Evolutionary conservation across 768 basidiomycete genomes (phyloP).

Genomic region (Rhodotorula graminis): DNA sequence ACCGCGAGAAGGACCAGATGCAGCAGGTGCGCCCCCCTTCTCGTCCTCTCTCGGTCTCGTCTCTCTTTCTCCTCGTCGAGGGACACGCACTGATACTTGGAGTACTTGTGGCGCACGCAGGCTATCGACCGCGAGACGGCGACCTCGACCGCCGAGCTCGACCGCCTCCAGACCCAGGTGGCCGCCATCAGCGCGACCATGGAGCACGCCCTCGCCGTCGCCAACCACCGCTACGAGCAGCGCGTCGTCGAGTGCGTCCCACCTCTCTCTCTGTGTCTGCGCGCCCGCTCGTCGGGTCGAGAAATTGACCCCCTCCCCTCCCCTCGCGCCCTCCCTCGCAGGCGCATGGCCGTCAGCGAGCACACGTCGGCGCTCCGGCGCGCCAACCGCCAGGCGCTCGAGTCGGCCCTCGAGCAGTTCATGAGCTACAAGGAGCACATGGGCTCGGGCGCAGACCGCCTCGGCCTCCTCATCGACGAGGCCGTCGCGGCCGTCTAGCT

Average conservation of each 20-base stretch:
- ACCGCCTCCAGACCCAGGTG: conserved; percentile 33
- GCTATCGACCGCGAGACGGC: conserved; percentile 33
- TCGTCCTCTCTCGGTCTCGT: background rate
- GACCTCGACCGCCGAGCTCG: conserved; percentile 35
- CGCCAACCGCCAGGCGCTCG: conserved; percentile 36
- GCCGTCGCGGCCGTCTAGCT: background rate
- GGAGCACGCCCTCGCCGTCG: conserved; percentile 27
- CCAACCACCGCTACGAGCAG: conserved; percentile 39
- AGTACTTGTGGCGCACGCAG: conserved; percentile 11
- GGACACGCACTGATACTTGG: too few species aligned
- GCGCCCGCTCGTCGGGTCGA: too few species aligned
- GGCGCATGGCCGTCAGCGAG: conserved; percentile 13
- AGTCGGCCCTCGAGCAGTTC: conserved; percentile 36
- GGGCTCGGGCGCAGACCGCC: conserved; percentile 8
- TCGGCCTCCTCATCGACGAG: conserved; percentile 10
- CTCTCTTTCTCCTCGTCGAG: too few species aligned
- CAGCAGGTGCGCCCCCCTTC: conserved; percentile 60
- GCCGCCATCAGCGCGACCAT: conserved; percentile 28
- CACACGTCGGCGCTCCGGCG: conserved; percentile 32
- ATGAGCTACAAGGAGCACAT: conserved; percentile 37
- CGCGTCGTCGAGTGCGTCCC: conserved; percentile 33
- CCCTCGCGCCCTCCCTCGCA: background rate
- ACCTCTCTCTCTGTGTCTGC: too few species aligned
- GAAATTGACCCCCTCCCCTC: background rate
- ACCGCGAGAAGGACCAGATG: conserved; percentile 73